phyloP scores from a whole-genome alignment of 495 filamentous ascomycete species.

The Parathielavia hyrcaniae region DNA sequence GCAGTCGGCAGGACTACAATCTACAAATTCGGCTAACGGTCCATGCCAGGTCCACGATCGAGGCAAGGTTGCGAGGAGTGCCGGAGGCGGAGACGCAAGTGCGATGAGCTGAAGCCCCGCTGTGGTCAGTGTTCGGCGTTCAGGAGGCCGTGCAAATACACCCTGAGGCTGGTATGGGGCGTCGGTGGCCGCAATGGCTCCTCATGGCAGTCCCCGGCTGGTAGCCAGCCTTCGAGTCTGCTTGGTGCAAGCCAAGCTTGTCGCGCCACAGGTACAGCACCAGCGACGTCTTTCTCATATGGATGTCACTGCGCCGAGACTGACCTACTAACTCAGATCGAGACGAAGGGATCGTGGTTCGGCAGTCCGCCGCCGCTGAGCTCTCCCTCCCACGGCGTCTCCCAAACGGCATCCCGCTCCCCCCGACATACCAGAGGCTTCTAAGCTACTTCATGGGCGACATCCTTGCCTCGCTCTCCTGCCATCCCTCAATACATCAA shows the following conservation, averaged over 20 bases:
- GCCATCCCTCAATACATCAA: conserved; percentile 22
- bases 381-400: conserved; percentile 9
- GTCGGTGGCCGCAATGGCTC: neutral
- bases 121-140: conserved; percentile 18
- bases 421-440: conserved; percentile 18
- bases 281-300: neutral
- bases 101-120: conserved; percentile 20
- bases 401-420: conserved; percentile 22
- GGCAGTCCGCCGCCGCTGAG: neutral
- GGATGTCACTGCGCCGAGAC: neutral
- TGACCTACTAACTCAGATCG: neutral
- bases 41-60: conserved; percentile 8
- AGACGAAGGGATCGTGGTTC: conserved; percentile 4
- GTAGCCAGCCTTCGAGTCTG: neutral
- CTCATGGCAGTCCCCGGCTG: neutral
- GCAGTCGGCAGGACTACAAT: too few relatives aligned
- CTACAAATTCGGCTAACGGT: too few relatives aligned
- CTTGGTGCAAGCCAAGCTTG: neutral
- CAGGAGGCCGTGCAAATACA: conserved; percentile 18
- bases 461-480: conserved; percentile 23
- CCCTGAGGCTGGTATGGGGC: conserved; percentile 16
- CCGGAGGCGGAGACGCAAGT: conserved; percentile 20
- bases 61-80: conserved; percentile 26
- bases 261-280: neutral
- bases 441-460: conserved; percentile 18